Evolutionary conservation across 495 filamentous ascomycete species (phyloP), one percentile per base, ranked within the genome.

Genomic region (Gamarada debralockiae): DNA sequence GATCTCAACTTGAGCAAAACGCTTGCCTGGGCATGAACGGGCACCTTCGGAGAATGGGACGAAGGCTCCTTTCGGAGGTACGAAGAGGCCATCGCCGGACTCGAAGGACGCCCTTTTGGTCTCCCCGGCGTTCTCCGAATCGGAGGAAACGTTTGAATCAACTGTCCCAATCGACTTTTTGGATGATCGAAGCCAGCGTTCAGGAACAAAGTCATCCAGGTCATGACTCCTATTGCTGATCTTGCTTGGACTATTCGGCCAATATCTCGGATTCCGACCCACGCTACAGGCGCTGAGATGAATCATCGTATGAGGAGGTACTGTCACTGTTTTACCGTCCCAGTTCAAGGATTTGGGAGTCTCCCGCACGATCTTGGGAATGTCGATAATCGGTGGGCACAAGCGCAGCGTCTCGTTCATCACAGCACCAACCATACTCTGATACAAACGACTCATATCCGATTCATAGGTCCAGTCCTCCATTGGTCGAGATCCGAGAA

Each of bases 1-100:
- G 39, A 88, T 72, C 64, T 93, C 88, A 56, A 90, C 87, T 68
- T 90, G 84, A 12, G 88, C 86, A 60, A 92, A 90, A 53, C 79
- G 77, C 48, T 77, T 76, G 50, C 76, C 88, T 55, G 82, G 76
- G 67, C 85, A 93, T 53, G 83, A 80, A 55, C 81, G 76, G 24
- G 76, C 69, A 7, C 89, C 87, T 31, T 89, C 85, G 44, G 80
- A 82, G 67, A 90, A 92, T 0, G 89, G 83, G 13, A 90, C 68
- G 58, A 76, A 91, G 2, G 81, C 74, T 1, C 86, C 85, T 17
- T 78, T 73, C 0, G 72, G 67, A 0, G 85, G 84, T 21, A 74
- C 27, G 68, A 79, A 85, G 46, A 81, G 73, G 14, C 51, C 24
- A n/a, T 17, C 18, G 17, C 8, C 13, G 1, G 48, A 34, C 14